Evolutionary conservation across 2,329 filamentous ascomycete species (phyloP).

Genomic region (Beauveria pseudobassiana): DNA sequence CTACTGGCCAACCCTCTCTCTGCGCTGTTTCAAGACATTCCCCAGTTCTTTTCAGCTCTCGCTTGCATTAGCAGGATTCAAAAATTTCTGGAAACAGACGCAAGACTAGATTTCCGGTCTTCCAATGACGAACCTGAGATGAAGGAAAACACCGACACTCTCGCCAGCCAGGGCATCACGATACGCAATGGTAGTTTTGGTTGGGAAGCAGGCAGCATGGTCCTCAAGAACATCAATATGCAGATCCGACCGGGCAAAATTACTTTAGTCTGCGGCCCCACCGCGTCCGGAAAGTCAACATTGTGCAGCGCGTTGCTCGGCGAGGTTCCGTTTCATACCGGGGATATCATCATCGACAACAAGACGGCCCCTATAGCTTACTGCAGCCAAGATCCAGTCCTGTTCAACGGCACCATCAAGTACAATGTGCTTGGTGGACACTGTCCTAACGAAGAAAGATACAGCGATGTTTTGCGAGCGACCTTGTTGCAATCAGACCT

Average conservation of each 20-base stretch:
- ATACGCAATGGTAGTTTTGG: slow-evolving; percentile 15
- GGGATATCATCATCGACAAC: no score
- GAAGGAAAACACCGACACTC: no score
- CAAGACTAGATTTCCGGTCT: background rate
- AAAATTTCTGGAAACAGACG: slow-evolving; percentile 12
- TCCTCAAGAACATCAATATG: slow-evolving; percentile 17
- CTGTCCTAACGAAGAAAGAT: slow-evolving; percentile 23
- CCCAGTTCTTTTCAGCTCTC: background rate
- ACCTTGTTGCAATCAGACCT: slow-evolving; percentile 27
- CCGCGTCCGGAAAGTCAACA: slow-evolving; percentile 22
- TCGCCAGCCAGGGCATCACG: no score
- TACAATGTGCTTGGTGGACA: slow-evolving; percentile 31
- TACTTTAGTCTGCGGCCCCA: slow-evolving; percentile 26
- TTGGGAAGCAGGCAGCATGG: slow-evolving; percentile 17
- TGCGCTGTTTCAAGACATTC: slow-evolving; percentile 11
- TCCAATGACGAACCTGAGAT: no score
- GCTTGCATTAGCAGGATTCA: slow-evolving; percentile 11
- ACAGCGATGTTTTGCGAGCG: slow-evolving; percentile 28
- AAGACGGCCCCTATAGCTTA: no score
- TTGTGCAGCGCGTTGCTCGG: background rate
- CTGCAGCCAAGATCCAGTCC: background rate
- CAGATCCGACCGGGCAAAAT: slow-evolving; percentile 7
- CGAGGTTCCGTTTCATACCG: no score
- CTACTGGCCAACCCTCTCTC: slow-evolving; percentile 14
- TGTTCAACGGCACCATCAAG: background rate